Base-by-base conservation (phyloP, 2,329 filamentous ascomycete species). In the Phyllosticta capitalensis region DNA sequence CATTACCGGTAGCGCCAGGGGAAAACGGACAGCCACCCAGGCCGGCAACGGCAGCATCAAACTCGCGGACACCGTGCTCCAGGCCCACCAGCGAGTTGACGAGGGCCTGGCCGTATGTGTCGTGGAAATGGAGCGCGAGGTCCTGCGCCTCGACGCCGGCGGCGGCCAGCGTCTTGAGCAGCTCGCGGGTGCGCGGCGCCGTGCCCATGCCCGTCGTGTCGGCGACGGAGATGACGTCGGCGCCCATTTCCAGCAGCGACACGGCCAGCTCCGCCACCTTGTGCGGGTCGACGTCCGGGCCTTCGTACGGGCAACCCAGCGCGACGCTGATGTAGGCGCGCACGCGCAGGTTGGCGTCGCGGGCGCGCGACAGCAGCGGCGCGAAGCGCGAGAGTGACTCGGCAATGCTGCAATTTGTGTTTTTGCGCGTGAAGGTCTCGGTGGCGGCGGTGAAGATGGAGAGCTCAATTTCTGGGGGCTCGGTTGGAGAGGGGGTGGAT, bases 131-230 rank as follows among this genome's bases (percentile, higher is more conserved):
- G 75, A 92, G 84, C 0, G 89, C 89, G 10, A 95, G 74, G 66
- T 89, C 86, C 66, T 85, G 83, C 58, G 80, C 81, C 20, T 86
- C 80, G 19, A 95, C 80, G 0, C 86, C 87, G 1, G 87, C 87
- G 1, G 83, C 81, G 9, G 78, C 73, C 72, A 90, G 75, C 59
- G 85, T 85, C 63, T 80, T 79, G 61, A 91, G 76, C 53, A 91
- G 75, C 59, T 83, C 81, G 59, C 78, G 76, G 2, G 87, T 90
- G 59, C 83, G 78, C 19, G 85, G 85, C n/a, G 85, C 86, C 0
- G 89, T 95, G 30, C 91, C 92, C 82, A 95, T 91, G 19, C 92
- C 92, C 0, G 91, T 92, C 0, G 92, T 96, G 68, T 96, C 92
- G 6, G 90, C 91, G 0, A 96, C 82, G 1, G 88, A 89, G 65